Evolutionary conservation across 2,329 filamentous ascomycete genomes (phyloP).

Genomic region (Aureobasidium zeae): DNA sequence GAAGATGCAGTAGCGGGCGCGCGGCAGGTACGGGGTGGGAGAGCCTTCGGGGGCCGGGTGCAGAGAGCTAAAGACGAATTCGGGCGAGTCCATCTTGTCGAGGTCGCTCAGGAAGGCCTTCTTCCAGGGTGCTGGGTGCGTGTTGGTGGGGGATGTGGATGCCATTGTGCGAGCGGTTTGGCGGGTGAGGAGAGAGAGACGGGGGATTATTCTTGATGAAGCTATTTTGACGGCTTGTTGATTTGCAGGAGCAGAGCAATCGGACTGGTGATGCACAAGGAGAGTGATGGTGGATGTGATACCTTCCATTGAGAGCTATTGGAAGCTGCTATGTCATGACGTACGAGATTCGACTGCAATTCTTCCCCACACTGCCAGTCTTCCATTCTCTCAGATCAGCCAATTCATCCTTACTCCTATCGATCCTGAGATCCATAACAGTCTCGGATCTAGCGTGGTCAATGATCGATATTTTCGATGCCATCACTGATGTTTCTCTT

Average conservation of each 20-base stretch:
- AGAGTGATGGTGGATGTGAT: background rate
- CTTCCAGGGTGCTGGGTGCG: conserved; percentile 43
- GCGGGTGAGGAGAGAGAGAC: conserved; percentile 33
- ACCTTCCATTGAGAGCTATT: background rate
- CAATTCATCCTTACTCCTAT: too few relatives aligned
- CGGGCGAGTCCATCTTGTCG: conserved; percentile 39
- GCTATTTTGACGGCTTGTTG: conserved; percentile 34
- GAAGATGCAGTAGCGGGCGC: conserved; percentile 72
- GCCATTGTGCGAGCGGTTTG: conserved; percentile 34
- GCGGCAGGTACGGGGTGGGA: conserved; percentile 37
- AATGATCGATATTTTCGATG: too few relatives aligned
- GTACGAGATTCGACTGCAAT: conserved; percentile 8
- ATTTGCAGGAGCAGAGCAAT: background rate
- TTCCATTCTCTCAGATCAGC: too few relatives aligned
- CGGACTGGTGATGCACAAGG: background rate
- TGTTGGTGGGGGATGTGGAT: conserved; percentile 31
- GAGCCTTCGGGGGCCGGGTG: conserved; percentile 33
- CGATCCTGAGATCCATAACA: too few relatives aligned
- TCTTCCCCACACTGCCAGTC: conserved; percentile 7
- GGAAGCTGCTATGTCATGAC: conserved; percentile 4
- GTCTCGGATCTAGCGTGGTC: too few relatives aligned
- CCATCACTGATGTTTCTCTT: too few relatives aligned
- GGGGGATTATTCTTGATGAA: conserved; percentile 27
- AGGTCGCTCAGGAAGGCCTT: conserved; percentile 42
- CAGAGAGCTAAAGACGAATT: conserved; percentile 45